phyloP scores from a whole-genome alignment of 225 moss, liverwort and hornwort species.

The Neckera pumila region DNA sequence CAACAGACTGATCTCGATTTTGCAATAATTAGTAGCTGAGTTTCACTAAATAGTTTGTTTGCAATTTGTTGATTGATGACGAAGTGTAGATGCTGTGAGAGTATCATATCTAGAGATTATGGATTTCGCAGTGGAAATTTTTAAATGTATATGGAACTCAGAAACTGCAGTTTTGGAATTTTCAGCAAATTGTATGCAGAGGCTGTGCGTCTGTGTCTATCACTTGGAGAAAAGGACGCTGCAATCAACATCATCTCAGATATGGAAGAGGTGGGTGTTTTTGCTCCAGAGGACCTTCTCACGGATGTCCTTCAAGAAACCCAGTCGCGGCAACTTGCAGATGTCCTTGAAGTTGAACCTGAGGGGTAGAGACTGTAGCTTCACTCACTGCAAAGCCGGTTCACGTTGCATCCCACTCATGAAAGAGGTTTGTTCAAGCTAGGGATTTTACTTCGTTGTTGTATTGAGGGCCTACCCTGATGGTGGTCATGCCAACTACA shows the following conservation, averaged over 20 bases:
- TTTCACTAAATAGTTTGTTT: neutral
- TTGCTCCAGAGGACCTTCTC: slow-evolving; percentile 59
- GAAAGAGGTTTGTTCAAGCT: neutral
- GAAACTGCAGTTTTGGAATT: neutral
- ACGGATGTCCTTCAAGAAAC: slow-evolving; percentile 46
- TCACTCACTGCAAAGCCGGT: neutral
- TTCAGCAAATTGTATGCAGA: slow-evolving; percentile 91
- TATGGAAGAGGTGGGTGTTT: slow-evolving; percentile 79
- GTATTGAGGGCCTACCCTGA: neutral
- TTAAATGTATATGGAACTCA: neutral
- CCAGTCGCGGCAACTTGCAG: slow-evolving; percentile 21
- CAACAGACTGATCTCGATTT: neutral
- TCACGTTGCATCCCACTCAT: neutral
- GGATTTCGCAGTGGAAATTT: neutral
- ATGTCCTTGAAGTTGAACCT: slow-evolving; percentile 22
- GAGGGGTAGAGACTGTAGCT: slow-evolving; percentile 29
- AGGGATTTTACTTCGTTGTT: neutral
- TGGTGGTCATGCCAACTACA: neutral
- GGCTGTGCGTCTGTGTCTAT: slow-evolving; percentile 58
- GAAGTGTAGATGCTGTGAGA: neutral
- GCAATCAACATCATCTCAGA: slow-evolving; percentile 65
- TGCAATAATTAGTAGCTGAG: neutral
- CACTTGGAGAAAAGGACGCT: slow-evolving; percentile 72
- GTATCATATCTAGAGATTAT: neutral
- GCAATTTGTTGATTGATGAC: neutral